Base-by-base conservation (phyloP, 2,329 filamentous ascomycete genomes). In the Hortaea sp. region DNA sequence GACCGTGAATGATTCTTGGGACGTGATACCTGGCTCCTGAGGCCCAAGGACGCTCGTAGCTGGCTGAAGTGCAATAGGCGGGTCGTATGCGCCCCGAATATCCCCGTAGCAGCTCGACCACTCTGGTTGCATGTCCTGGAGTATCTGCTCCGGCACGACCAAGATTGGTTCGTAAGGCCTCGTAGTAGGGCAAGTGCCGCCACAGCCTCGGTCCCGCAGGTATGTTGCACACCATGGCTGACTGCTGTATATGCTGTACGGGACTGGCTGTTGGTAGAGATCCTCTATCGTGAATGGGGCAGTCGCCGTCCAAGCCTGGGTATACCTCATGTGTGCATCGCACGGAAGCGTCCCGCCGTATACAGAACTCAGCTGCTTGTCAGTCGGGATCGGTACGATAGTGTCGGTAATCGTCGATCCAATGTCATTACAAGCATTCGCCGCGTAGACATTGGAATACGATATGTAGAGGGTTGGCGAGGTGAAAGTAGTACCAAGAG, bases 21-120 rank as follows among this genome's bases (percentile, higher is more conserved):
- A 32, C 29, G 42, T 39, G 32, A 29, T 37, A n/a, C 29, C 39
- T 27, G 45, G 37, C n/a, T 31, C 37, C 13, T 37, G 41, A 6
- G 49, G 49, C 2, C 35, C 49, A 29, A 13, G 39, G 5, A 42
- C 42, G 3, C 28, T 28, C 1, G 35, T 10, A 7, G 38, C 43
- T 10, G 46, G 42, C 28, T 42, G 31, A 7, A 50, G 43, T 5
- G 43, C 48, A 13, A 48, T 42, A 5, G 53, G 51, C 9, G 51
- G 54, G 35, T 56, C 52, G 32, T 49, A 55, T 2, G 51, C 48
- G 11, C 52, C 50, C 38, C 46, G 20, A 9, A 57, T 46, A 10
- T 54, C 54, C 5, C 48, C 51, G 29, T 41, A 48, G 48, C 53
- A 57, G 7, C 31, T 38, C 13, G 53, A 39, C 53, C 53, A 55